Evolutionary conservation across 495 filamentous ascomycete genomes (phyloP).

Genomic region (Lentithecium fluviatile): DNA sequence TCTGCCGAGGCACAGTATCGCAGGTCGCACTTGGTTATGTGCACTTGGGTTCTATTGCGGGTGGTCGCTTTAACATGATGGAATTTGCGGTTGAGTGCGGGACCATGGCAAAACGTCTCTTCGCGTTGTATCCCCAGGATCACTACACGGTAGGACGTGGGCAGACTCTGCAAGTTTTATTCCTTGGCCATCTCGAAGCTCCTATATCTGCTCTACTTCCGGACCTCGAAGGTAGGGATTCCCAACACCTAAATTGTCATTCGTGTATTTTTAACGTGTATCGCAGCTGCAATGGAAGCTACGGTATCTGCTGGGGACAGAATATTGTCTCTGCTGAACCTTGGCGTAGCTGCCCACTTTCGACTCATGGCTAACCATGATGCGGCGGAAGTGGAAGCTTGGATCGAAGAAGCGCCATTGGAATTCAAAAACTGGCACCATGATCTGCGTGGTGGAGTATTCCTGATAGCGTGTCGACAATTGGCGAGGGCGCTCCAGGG

Average conservation of each 20-base stretch:
- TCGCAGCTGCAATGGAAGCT: conserved; percentile 58
- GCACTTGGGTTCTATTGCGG: conserved; percentile 69
- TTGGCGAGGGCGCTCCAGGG: conserved; percentile 77
- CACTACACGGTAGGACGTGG: conserved; percentile 68
- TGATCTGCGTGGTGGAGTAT: conserved; percentile 76
- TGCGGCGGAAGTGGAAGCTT: conserved; percentile 69
- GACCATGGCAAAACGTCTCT: conserved; percentile 61
- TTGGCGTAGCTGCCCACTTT: conserved; percentile 68
- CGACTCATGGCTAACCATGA: conserved; percentile 74
- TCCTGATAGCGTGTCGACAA: conserved; percentile 70
- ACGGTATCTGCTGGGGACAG: conserved; percentile 70
- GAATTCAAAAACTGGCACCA: conserved; percentile 72
- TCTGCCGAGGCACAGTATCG: conserved; percentile 64
- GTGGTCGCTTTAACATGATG: conserved; percentile 70
- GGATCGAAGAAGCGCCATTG: conserved; percentile 69
- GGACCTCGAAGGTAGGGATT: conserved; percentile 54
- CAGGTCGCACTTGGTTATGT: conserved; percentile 76
- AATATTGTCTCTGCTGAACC: conserved; percentile 69
- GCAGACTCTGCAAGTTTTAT: conserved; percentile 68
- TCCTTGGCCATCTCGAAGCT: conserved; percentile 69
- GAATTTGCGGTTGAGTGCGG: conserved; percentile 66
- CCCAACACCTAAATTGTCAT: neutral
- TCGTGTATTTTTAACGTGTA: neutral
- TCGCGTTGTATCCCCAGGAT: conserved; percentile 63
- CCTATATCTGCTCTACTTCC: conserved; percentile 60